These are phyloP conservation scores for Paraphaeosphaeria minitans DNA, from an alignment of 2,329 filamentous ascomycete genomes.

Conservation along the genomic window DNA sequence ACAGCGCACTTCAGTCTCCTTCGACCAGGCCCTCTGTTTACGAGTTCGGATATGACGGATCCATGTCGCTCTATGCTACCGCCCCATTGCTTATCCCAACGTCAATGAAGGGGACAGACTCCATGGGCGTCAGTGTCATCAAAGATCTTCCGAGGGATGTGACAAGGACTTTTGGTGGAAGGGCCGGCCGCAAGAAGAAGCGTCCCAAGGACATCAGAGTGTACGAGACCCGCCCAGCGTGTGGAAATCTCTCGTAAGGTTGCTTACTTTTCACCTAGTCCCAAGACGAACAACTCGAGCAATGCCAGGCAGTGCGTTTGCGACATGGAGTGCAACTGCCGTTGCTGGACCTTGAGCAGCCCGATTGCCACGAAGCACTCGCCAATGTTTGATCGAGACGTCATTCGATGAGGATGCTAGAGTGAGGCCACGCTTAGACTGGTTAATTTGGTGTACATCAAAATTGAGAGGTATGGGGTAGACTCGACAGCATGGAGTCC, in stretches of 20 bases:
- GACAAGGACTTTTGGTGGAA: slow-evolving; percentile 1
- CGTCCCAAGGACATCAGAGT: background rate
- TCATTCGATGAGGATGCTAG: background rate
- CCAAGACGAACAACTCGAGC: background rate
- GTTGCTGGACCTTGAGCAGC: slow-evolving; percentile 3
- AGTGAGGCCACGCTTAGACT: background rate
- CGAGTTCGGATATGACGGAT: background rate
- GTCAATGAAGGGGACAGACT: background rate
- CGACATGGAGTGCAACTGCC: slow-evolving; percentile 2
- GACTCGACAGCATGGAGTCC: background rate
- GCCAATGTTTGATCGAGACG: slow-evolving; percentile 7
- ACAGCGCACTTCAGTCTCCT: background rate
- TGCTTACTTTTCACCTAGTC: background rate
- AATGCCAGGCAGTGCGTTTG: background rate
- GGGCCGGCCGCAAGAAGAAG: background rate
- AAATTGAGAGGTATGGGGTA: background rate
- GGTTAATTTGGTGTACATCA: background rate
- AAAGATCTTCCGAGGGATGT: background rate
- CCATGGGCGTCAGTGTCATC: background rate
- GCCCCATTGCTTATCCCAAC: background rate
- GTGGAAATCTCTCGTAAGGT: background rate
- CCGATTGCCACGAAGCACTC: slow-evolving; percentile 7
- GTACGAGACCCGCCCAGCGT: background rate
- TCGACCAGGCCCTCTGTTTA: background rate
- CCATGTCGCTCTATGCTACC: background rate